These are phyloP conservation scores for Aspergillus pseudoviridinutans DNA, from an alignment of 2,329 filamentous ascomycete genomes.

Conservation along the genomic window DNA sequence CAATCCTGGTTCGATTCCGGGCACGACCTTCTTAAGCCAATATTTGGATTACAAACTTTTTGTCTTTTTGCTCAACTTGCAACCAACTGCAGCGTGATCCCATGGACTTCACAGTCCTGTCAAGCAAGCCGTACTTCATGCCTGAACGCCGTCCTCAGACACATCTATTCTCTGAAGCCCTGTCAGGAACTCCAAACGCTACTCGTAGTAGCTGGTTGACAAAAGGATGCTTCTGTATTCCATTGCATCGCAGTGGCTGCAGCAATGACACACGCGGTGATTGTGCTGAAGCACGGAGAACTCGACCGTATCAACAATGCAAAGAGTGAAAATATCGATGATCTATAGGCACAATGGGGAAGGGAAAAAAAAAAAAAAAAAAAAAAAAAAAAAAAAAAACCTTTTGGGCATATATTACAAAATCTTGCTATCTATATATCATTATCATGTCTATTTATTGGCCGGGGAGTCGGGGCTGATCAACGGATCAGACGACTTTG, in stretches of 20 bases:
- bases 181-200: not conserved
- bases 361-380: conserved; percentile 4
- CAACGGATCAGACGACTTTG: conserved; percentile 43
- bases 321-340: not conserved
- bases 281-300: not conserved
- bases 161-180: not conserved
- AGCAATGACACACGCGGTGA: not conserved
- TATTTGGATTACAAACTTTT: too few relatives aligned
- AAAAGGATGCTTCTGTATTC: not conserved
- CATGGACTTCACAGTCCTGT: not conserved
- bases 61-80: not conserved
- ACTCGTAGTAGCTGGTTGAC: too few relatives aligned
- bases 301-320: not conserved
- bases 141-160: not conserved
- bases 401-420: conserved; percentile 17
- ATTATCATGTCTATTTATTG: conserved; percentile 44
- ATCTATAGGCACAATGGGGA: not conserved
- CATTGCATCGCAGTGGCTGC: not conserved
- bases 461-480: conserved; percentile 41
- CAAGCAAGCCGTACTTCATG: not conserved
- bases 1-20: not conserved
- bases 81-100: not conserved
- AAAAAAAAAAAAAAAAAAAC: conserved; percentile 3
- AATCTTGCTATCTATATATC: conserved; percentile 14
- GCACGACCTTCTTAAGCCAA: not conserved